These are phyloP conservation scores for Aschersonia sp. DNA, from an alignment of 2,329 filamentous ascomycete species.

Conservation along the genomic window DNA sequence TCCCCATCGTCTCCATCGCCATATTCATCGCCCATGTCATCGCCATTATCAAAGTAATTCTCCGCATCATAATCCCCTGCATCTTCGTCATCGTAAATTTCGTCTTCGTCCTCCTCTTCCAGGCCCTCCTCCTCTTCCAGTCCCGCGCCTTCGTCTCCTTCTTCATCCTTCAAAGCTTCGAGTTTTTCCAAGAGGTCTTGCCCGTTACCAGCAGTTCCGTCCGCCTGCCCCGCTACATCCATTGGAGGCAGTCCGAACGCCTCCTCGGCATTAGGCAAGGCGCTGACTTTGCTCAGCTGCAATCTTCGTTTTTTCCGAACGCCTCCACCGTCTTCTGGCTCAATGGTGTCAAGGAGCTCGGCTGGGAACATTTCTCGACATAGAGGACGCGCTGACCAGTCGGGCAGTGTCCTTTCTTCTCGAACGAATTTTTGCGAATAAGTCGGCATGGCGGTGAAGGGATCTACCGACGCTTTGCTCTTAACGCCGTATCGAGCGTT, in stretches of 20 bases:
- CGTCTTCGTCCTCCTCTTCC: conserved; percentile 31
- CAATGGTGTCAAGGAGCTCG: conserved; percentile 40
- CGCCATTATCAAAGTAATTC: conserved; percentile 43
- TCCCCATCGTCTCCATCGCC: conserved; percentile 36
- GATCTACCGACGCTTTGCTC: conserved; percentile 40
- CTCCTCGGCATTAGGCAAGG: conserved; percentile 34
- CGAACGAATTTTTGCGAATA: conserved; percentile 41
- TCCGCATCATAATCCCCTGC: conserved; percentile 48
- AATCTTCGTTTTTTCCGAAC: conserved; percentile 28
- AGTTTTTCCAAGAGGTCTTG: conserved; percentile 28
- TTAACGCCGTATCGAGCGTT: conserved; percentile 40
- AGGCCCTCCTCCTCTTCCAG: conserved; percentile 35
- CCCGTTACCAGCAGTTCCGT: conserved; percentile 14
- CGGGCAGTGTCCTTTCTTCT: conserved; percentile 36
- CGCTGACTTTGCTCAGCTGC: conserved; percentile 30
- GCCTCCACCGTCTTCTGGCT: conserved; percentile 23
- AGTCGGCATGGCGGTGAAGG: conserved; percentile 42
- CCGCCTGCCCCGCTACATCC: conserved; percentile 14
- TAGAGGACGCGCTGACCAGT: conserved; percentile 34
- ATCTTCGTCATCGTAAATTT: conserved; percentile 40
- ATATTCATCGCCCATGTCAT: conserved; percentile 37
- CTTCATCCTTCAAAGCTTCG: conserved; percentile 33
- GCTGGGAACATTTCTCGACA: conserved; percentile 38
- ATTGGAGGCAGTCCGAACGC: conserved; percentile 25
- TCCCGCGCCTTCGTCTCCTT: conserved; percentile 31